A percentile compares a stretch with the other conserved stretches of the same genome.
Evolutionary conservation across 257 asterid genomes (phyloP).

Genomic region (Rubia yunnanensis): DNA sequence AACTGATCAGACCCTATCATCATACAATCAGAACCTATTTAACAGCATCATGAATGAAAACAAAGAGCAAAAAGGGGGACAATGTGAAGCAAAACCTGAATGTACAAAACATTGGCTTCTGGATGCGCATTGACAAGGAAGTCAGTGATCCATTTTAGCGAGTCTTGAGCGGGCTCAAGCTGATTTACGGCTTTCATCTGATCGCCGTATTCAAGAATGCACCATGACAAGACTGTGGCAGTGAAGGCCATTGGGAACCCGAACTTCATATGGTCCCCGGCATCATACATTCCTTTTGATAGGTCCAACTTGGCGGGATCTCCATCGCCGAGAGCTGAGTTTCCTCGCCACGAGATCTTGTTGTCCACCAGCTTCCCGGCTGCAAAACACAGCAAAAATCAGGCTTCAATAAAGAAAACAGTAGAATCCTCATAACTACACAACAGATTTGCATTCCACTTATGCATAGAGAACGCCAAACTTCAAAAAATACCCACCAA

Average conservation of each 20-base stretch:
- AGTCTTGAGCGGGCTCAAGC: slow-evolving; percentile 48
- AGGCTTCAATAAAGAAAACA: slow-evolving; percentile 1
- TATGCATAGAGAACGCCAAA: no score
- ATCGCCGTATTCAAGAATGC: slow-evolving; percentile 77
- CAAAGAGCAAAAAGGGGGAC: not conserved
- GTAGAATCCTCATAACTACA: not conserved
- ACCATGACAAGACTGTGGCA: slow-evolving; percentile 80
- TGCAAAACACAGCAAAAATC: slow-evolving; percentile 24
- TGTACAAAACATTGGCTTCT: slow-evolving; percentile 47
- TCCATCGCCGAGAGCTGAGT: slow-evolving; percentile 70
- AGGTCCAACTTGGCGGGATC: slow-evolving; percentile 61
- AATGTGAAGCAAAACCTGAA: slow-evolving; percentile 45
- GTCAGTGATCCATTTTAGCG: slow-evolving; percentile 83
- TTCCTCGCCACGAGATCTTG: slow-evolving; percentile 69
- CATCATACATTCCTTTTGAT: slow-evolving; percentile 86
- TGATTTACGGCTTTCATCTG: slow-evolving; percentile 53
- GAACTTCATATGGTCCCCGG: slow-evolving; percentile 82
- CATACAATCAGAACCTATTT: not conserved
- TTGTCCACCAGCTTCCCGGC: slow-evolving; percentile 75
- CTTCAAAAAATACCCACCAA: not conserved
- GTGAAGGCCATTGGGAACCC: slow-evolving; percentile 92
- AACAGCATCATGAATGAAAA: not conserved
- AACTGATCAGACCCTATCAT: slow-evolving; percentile 2
- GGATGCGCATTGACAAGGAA: slow-evolving; percentile 78
- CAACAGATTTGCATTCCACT: not conserved